Conservation (phyloP, 2,329 filamentous ascomycete species). For the Kalmusia sp. region DNA sequence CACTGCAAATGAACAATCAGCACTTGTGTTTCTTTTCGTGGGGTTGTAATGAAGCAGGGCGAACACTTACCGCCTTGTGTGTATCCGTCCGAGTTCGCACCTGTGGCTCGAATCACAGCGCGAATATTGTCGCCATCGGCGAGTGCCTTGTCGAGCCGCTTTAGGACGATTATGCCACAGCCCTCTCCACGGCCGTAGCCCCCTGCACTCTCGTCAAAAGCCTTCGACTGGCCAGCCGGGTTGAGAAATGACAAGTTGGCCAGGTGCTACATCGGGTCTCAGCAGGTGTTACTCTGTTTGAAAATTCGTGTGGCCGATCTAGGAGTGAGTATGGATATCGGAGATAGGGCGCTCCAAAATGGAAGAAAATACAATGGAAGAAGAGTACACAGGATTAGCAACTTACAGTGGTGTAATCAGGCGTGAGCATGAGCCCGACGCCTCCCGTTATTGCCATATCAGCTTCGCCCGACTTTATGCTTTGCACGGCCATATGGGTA, state of each 20-base stretch:
- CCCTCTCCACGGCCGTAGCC: slow-evolving; percentile 72
- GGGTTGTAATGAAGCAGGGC: no score
- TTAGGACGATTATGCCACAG: slow-evolving; percentile 42
- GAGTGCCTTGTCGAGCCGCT: slow-evolving; percentile 22
- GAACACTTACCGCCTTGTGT: slow-evolving; percentile 22
- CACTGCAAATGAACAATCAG: no score
- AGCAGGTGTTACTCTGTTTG: no score
- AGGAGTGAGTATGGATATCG: no score
- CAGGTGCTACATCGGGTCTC: slow-evolving; percentile 7
- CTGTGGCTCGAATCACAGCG: slow-evolving; percentile 35
- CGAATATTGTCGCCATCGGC: slow-evolving; percentile 36
- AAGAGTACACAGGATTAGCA: no score
- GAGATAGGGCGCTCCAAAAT: no score
- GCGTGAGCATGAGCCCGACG: slow-evolving; percentile 21
- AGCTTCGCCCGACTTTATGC: slow-evolving; percentile 10
- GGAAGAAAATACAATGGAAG: no score
- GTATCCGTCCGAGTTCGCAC: slow-evolving; percentile 28
- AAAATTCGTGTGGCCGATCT: no score
- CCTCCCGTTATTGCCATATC: slow-evolving; percentile 18
- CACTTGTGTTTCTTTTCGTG: slow-evolving; percentile 54
- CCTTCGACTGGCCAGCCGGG: slow-evolving; percentile 34
- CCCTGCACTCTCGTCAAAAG: slow-evolving; percentile 61
- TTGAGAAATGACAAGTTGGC: slow-evolving; percentile 31
- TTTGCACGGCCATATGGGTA: slow-evolving; percentile 27
- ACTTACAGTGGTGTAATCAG: no score